Base-by-base conservation (phyloP, 2,329 filamentous ascomycete species). In the Cladosporium sp. region DNA sequence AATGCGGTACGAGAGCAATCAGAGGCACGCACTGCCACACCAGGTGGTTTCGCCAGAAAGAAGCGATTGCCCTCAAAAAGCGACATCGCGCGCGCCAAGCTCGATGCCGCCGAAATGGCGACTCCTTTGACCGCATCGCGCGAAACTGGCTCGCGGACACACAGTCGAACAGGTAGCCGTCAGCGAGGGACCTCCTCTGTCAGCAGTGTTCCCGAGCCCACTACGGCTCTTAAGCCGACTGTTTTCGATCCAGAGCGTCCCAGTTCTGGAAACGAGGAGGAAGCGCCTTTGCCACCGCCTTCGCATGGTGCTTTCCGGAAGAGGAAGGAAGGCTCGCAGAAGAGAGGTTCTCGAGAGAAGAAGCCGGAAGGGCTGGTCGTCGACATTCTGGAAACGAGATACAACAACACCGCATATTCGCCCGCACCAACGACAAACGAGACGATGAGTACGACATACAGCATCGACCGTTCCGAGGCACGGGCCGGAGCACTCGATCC, bases 301-400 rank as follows among this genome's bases (percentile, higher is more conserved):
- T 81, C 77, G 8, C 81, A 78, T 18, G 85, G 81, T 46, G 80
- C 80, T 51, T 83, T 88, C 54, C 78, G 80, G 1, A 74, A 75
- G 9, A 68, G 84, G 45, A 82, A 85, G 70, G 79, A 84, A 50
- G 74, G 82, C 43, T 77, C 77, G 6, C 74, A 79, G 16, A 80
- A 77, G 31, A 79, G 85, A 28, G 87, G 86, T 57, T 83, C 89
- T 7, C 82, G 86, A 13, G 86, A 86, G 61, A 82, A 89, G 18
- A 95, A 92, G 57, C 89, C 89, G 2, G 79, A 83, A 49, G 87
- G 86, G 14, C 74, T 96, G 22, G 70, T 68, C 53, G 68, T 74
- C 11, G 66, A 70, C 46, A 69, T 72, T 58, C 63, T 74, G 75
- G 60, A 82, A 11, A 69, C 66, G 4, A 61, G 71, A 14, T 68